A percentile compares a stretch with the other conserved stretches of the same genome.
Conservation (phyloP, 768 basidiomycete genomes). For the Tricholoma matsutake region DNA sequence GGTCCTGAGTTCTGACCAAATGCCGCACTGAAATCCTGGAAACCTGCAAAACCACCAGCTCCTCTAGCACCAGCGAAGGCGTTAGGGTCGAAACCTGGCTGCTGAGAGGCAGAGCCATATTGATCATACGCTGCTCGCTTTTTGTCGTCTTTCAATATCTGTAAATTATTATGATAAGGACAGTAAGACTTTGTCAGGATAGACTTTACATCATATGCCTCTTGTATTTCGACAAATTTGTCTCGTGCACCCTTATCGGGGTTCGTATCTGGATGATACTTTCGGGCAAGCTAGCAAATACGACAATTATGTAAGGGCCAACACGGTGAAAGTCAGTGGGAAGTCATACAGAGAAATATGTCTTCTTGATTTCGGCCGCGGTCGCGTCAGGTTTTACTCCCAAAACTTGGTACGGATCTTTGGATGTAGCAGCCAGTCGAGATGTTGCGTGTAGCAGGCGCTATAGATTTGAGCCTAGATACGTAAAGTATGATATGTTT, state of each 20-base stretch:
- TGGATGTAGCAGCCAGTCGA: slow-evolving; percentile 51
- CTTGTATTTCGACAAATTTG: slow-evolving; percentile 95
- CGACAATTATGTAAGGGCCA: slow-evolving; percentile 10
- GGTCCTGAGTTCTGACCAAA: slow-evolving; percentile 50
- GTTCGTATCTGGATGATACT: slow-evolving; percentile 98
- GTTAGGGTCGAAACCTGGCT: slow-evolving; percentile 92
- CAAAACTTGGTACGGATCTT: slow-evolving; percentile 89
- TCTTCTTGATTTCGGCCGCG: slow-evolving; percentile 92
- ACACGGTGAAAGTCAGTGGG: slow-evolving; percentile 2
- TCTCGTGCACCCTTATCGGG: slow-evolving; percentile 87
- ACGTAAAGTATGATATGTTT: slow-evolving; percentile 5
- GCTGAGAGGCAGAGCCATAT: slow-evolving; percentile 89
- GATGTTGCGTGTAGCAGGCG: slow-evolving; percentile 74
- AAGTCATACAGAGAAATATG: slow-evolving; percentile 83
- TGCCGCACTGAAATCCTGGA: slow-evolving; percentile 63
- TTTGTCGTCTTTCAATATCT: slow-evolving; percentile 94
- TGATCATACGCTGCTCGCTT: slow-evolving; percentile 89
- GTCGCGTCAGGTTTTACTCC: slow-evolving; percentile 85
- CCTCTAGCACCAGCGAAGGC: slow-evolving; percentile 54
- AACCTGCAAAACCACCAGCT: slow-evolving; percentile 49
- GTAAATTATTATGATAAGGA: slow-evolving; percentile 3
- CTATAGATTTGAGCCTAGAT: slow-evolving; percentile 37
- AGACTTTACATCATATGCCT: slow-evolving; percentile 83
- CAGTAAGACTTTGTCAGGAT: neutral
- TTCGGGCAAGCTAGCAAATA: slow-evolving; percentile 79